Conservation (phyloP, 192 early-diverging fungal species). For the Coemansia sp. region DNA sequence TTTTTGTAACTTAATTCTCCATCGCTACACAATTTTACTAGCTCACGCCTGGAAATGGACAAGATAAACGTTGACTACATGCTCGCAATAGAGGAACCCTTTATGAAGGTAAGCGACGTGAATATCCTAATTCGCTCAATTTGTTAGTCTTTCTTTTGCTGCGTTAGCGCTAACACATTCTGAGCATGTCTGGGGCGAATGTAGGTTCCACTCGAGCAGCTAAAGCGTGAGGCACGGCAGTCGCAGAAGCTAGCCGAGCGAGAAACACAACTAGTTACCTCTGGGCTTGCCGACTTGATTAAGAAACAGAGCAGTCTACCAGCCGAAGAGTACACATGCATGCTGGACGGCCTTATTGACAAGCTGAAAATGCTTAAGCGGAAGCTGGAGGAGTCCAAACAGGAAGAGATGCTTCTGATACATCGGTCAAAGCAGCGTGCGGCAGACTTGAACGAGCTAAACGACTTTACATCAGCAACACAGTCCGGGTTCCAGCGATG, state of each 20-base stretch:
- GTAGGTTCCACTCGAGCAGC: constrained; percentile 86
- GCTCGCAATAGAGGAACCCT: constrained; percentile 89
- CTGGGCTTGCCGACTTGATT: constrained; percentile 20
- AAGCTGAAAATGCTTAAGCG: constrained; percentile 71
- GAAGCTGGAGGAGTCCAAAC: constrained; percentile 79
- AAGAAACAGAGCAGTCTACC: constrained; percentile 48
- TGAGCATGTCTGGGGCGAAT: neutral
- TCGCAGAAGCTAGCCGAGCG: constrained; percentile 84
- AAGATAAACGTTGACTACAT: constrained; percentile 76
- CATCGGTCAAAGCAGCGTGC: constrained; percentile 72
- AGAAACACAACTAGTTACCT: constrained; percentile 57
- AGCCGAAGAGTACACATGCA: constrained; percentile 57
- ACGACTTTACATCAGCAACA: constrained; percentile 62
- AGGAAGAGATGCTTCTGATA: constrained; percentile 74
- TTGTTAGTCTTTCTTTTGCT: neutral
- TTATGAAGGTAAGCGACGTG: constrained; percentile 75
- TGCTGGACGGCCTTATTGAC: constrained; percentile 67
- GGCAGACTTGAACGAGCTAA: constrained; percentile 75
- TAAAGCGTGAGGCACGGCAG: constrained; percentile 70
- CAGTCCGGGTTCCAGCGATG: constrained; percentile 79
- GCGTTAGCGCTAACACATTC: neutral
- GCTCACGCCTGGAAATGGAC: constrained; percentile 56
- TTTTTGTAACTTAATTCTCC: neutral
- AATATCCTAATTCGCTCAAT: neutral
- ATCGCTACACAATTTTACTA: neutral